Evolutionary conservation across 768 basidiomycete genomes (phyloP), one percentile per base, ranked within the genome.

Genomic region (Pisolithus orientalis): DNA sequence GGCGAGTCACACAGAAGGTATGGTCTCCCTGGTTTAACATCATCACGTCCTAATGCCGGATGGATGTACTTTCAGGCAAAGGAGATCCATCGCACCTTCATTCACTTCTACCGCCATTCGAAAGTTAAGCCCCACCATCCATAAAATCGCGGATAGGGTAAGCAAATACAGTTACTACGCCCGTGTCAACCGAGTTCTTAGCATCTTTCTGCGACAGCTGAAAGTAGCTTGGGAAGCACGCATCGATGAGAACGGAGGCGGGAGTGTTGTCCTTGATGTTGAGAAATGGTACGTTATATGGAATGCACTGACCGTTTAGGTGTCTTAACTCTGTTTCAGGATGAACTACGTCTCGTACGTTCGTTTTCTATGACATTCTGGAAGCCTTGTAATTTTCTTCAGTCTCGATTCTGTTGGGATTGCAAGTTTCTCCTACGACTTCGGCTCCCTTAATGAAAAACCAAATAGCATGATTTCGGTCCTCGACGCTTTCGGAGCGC

Each of bases 361-460:
- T 25, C 11, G 17, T 17, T 4, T 21, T 24, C 32, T 24, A 21
- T 9, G 1, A 6, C 34, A 32, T 3, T 34, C 34, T 47, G 16
- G 21, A 16, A 8, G 13, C 27, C n/a, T 11, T 31, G 9, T 21
- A 13, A n/a, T 17, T 16, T 43, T 17, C 21, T n/a, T 1, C 40
- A 75, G 74, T 0, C 63, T 78, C 4, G 77, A 78, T 57, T 68
- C 66, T 44, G 68, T 76, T 44, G 75, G 77, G 7, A 70, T 75
- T 44, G 73, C 73, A 2, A 70, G 76, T 0, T 75, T 78, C 57
- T 69, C 73, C 5, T 72, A 76, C 57, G 67, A 76, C 53, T 78
- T 78, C 53, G 69, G 68, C 8, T 59, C 73, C 0, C 63, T 78
- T 16, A 65, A 69, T 2, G 74, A 74, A 9, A 67, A 71, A 53